Conservation (phyloP, 2,329 filamentous ascomycete genomes). For the Epichloe sibirici region DNA sequence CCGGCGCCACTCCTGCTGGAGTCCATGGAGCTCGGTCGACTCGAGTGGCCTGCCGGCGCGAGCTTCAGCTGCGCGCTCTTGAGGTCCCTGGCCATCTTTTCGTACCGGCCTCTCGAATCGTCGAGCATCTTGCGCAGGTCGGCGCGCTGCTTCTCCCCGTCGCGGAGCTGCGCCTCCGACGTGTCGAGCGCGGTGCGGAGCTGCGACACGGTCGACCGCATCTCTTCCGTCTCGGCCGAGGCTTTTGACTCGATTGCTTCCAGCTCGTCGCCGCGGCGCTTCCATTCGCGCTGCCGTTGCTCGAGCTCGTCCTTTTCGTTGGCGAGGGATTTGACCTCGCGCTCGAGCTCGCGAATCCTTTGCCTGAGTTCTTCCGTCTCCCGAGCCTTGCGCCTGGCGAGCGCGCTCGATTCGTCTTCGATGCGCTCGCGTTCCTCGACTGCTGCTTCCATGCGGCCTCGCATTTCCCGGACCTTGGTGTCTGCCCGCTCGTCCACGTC, state of each 20-base stretch:
- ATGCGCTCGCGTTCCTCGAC: constrained; percentile 89
- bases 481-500: constrained; percentile 81
- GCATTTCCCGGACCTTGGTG: constrained; percentile 74
- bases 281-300: constrained; percentile 60
- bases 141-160: constrained; percentile 69
- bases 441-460: constrained; percentile 73
- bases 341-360: constrained; percentile 70
- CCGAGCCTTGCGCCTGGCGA: constrained; percentile 62
- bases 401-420: constrained; percentile 76
- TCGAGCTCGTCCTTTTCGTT: constrained; percentile 72
- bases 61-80: constrained; percentile 40
- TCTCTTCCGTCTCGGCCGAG: constrained; percentile 60
- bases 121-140: constrained; percentile 68
- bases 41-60: constrained; percentile 28
- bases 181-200: constrained; percentile 74
- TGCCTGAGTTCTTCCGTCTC: constrained; percentile 79
- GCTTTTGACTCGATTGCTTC: constrained; percentile 59
- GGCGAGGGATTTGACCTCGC: constrained; percentile 55
- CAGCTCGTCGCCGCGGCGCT: constrained; percentile 59
- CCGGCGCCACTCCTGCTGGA: constrained; percentile 23
- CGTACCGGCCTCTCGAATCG: constrained; percentile 63
- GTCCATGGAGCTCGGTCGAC: constrained; percentile 26
- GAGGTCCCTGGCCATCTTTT: constrained; percentile 62
- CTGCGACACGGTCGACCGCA: constrained; percentile 63
- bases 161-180: constrained; percentile 70